A percentile compares a stretch with the other conserved stretches of the same genome.
Evolutionary conservation across 2,329 filamentous ascomycete genomes (phyloP).

Genomic region (Fusarium piperis): DNA sequence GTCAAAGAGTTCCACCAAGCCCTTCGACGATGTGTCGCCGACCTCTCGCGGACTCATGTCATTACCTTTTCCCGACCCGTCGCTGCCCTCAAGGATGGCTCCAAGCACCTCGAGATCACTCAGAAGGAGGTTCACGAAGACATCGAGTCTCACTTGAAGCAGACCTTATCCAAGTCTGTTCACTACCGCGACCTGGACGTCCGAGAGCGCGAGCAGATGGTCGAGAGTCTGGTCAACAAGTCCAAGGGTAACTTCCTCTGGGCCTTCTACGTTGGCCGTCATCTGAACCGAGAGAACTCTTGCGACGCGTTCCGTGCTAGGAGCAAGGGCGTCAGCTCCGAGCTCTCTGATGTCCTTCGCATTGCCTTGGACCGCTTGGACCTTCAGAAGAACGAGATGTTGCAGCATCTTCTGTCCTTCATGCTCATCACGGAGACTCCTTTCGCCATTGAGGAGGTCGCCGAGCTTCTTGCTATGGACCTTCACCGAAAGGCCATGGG

Average conservation of each 20-base stretch:
- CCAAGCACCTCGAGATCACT: conserved; percentile 46
- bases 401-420: conserved; percentile 45
- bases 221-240: conserved; percentile 45
- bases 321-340: conserved; percentile 14
- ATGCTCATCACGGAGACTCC: conserved; percentile 48
- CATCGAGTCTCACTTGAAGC: conserved; percentile 41
- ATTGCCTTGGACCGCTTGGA: conserved; percentile 12
- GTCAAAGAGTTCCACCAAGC: conserved; percentile 44
- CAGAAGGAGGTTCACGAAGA: conserved; percentile 47
- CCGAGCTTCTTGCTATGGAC: conserved; percentile 47
- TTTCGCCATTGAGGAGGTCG: conserved; percentile 45
- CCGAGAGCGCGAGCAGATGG: conserved; percentile 39
- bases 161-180: conserved; percentile 22
- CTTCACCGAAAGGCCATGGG: conserved; percentile 17
- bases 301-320: conserved; percentile 10
- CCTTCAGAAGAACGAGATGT: conserved; percentile 24
- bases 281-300: conserved; percentile 42
- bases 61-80: conserved; percentile 50
- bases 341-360: conserved; percentile 26
- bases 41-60: conserved; percentile 42
- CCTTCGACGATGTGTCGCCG: conserved; percentile 44
- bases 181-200: conserved; percentile 39
- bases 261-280: conserved; percentile 47
- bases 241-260: conserved; percentile 51
- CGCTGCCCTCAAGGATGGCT: conserved; percentile 44